Evolutionary conservation across 345 rosid species (phyloP).

Genomic region (Camelina neglecta): DNA sequence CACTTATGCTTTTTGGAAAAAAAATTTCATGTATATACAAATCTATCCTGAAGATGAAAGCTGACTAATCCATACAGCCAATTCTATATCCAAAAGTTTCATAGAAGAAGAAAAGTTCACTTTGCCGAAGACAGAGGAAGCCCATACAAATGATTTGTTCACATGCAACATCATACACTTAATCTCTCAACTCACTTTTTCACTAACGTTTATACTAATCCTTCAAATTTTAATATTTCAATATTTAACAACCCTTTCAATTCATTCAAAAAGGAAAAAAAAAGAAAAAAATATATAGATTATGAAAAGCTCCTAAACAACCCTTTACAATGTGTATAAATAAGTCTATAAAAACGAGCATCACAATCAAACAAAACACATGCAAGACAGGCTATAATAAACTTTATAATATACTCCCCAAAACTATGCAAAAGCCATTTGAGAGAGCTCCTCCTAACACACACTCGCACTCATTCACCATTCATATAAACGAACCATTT

Average conservation of each 20-base stretch:
- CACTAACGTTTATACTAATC: not conserved
- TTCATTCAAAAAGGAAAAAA: not conserved
- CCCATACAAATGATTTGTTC: conserved; percentile 78
- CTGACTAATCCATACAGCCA: not conserved
- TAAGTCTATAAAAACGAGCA: conserved; percentile 26
- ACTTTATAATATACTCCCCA: conserved; percentile 27
- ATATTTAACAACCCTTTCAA: not conserved
- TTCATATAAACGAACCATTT: conserved; percentile 47
- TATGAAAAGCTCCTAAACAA: conserved; percentile 19
- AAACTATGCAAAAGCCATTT: conserved; percentile 40
- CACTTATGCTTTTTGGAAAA: too few species aligned
- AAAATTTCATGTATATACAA: not conserved
- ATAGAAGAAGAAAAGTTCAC: conserved; percentile 13
- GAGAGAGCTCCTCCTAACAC: conserved; percentile 28
- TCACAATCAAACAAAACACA: conserved; percentile 38
- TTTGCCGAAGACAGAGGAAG: conserved; percentile 55
- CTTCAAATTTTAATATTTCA: conserved; percentile 13
- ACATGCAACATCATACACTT: conserved; percentile 53
- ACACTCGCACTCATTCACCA: conserved; percentile 39
- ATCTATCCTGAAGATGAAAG: conserved; percentile 8
- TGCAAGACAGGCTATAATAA: conserved; percentile 25
- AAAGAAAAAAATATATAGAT: not conserved
- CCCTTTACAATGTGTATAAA: conserved; percentile 29
- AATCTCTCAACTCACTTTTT: conserved; percentile 21
- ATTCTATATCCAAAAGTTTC: conserved; percentile 7